Percentiles rank a stretch among this genome's conserved stretches.
phyloP scores from a whole-genome alignment of 1,139 yeast genomes.

The Hansenula lynferdii region DNA sequence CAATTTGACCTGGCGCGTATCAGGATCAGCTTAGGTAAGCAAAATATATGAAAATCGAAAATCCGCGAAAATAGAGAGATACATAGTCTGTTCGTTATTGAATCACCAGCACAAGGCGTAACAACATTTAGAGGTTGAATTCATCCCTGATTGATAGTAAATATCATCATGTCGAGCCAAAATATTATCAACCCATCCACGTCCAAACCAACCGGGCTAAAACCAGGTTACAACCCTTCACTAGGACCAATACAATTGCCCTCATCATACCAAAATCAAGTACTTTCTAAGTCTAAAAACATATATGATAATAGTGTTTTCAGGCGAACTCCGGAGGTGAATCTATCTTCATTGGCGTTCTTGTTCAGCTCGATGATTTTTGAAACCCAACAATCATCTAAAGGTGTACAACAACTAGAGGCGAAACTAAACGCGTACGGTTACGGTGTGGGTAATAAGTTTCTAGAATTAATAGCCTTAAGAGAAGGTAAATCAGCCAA shows the following conservation, averaged over 20 bases:
- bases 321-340: conserved; percentile 63
- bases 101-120: too few relatives aligned
- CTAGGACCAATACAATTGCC: conserved; percentile 24
- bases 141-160: background rate
- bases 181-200: conserved; percentile 22
- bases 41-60: too few relatives aligned
- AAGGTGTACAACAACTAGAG: conserved; percentile 76
- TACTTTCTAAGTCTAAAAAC: conserved; percentile 7
- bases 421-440: conserved; percentile 73
- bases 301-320: conserved; percentile 68
- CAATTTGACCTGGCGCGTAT: too few relatives aligned
- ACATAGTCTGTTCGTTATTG: too few relatives aligned
- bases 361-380: conserved; percentile 70
- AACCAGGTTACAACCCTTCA: conserved; percentile 22
- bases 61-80: too few relatives aligned
- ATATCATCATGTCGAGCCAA: background rate
- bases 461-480: conserved; percentile 52
- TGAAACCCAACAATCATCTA: conserved; percentile 58
- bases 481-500: conserved; percentile 66
- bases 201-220: conserved; percentile 8
- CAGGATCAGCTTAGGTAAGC: too few relatives aligned
- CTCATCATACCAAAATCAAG: conserved; percentile 15
- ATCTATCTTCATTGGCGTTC: conserved; percentile 61
- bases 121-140: too few relatives aligned
- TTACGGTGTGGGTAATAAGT: conserved; percentile 57